A percentile compares a stretch with the other conserved stretches of the same genome.
Evolutionary conservation across 2,329 filamentous ascomycete species (phyloP).

Genomic region (Cercospora berteroae): DNA sequence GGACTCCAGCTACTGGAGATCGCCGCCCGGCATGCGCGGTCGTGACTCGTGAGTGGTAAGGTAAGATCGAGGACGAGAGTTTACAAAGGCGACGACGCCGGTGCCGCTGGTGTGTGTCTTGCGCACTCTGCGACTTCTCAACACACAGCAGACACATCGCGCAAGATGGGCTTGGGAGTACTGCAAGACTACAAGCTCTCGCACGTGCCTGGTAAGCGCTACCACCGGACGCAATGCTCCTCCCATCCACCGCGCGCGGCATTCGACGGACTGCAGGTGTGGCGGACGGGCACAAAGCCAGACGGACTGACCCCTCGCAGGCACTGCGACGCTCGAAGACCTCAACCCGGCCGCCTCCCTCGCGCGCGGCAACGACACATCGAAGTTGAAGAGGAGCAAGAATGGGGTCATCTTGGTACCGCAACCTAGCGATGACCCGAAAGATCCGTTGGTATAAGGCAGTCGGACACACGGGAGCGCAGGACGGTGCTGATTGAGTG

Average conservation of each 20-base stretch:
- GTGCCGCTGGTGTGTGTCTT: neutral
- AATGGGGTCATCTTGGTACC: slow-evolving; percentile 67
- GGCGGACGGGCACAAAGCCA: neutral
- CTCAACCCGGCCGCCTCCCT: slow-evolving; percentile 30
- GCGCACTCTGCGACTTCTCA: neutral
- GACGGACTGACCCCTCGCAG: slow-evolving; percentile 24
- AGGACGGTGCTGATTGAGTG: slow-evolving; percentile 4
- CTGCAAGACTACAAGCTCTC: slow-evolving; percentile 25
- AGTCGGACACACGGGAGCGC: slow-evolving; percentile 25
- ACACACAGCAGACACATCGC: slow-evolving; percentile 1
- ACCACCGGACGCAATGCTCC: neutral
- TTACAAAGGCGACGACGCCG: slow-evolving; percentile 1
- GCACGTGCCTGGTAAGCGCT: slow-evolving; percentile 26
- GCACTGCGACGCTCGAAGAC: slow-evolving; percentile 46
- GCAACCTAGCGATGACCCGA: slow-evolving; percentile 86
- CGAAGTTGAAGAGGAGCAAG: slow-evolving; percentile 31
- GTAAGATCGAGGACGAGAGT: neutral
- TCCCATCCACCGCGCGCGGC: neutral
- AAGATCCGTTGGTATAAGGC: slow-evolving; percentile 70
- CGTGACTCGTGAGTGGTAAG: no score
- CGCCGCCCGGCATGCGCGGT: neutral
- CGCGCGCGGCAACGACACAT: slow-evolving; percentile 19
- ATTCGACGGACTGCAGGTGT: neutral
- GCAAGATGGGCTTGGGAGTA: slow-evolving; percentile 24
- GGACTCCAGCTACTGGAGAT: neutral